phyloP scores from a whole-genome alignment of 352 stramenopile species.

The Phytophthora lateralis region DNA sequence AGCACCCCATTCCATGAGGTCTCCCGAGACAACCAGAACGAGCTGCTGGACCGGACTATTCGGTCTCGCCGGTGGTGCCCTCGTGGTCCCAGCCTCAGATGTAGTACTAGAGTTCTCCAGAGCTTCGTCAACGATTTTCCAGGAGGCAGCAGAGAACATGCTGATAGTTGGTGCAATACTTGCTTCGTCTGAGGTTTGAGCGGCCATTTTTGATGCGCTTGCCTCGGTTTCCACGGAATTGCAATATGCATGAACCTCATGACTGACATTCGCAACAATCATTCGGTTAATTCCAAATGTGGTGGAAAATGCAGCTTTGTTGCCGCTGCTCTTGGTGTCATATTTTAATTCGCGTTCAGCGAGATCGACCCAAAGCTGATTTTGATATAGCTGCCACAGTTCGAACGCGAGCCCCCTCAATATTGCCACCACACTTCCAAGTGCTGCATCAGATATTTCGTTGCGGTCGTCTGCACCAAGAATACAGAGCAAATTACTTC shows the following conservation, averaged over 20 bases:
- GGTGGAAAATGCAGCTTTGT: constrained; percentile 51
- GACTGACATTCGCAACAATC: constrained; percentile 59
- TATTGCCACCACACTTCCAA: constrained; percentile 32
- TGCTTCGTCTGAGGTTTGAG: constrained; percentile 12
- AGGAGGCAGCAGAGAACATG: constrained; percentile 60
- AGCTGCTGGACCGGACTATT: constrained; percentile 56
- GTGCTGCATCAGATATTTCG: constrained; percentile 21
- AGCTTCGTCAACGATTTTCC: constrained; percentile 68
- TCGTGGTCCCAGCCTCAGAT: constrained; percentile 1
- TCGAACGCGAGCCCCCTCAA: constrained; percentile 58
- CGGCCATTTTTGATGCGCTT: neutral
- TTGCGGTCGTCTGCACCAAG: constrained; percentile 3
- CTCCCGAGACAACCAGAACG: constrained; percentile 53
- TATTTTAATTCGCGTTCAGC: constrained; percentile 61
- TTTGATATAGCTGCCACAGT: constrained; percentile 81
- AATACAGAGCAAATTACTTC: constrained; percentile 14
- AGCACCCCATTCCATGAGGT: constrained; percentile 49
- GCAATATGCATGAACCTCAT: constrained; percentile 49
- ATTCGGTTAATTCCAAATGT: constrained; percentile 62
- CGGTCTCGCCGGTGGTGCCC: constrained; percentile 11
- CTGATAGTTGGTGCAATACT: constrained; percentile 21
- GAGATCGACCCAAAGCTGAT: constrained; percentile 75
- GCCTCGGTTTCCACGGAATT: constrained; percentile 10
- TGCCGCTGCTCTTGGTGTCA: constrained; percentile 52
- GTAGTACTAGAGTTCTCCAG: constrained; percentile 21